Evolutionary conservation across 129 eudicot species (phyloP).

Genomic region (Rutidosis leptorrhynchoides): DNA sequence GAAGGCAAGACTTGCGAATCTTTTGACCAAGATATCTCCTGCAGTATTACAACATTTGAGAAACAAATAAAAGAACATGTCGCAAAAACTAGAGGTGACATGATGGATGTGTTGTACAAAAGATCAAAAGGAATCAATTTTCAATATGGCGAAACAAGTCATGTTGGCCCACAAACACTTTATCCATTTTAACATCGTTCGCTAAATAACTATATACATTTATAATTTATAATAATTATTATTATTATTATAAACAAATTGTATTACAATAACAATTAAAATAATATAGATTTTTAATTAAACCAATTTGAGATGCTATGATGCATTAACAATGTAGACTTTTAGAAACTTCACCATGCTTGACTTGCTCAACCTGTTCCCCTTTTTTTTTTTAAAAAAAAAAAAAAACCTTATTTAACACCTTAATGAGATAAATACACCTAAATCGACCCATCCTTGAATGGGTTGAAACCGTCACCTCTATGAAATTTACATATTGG

Average conservation of each 20-base stretch:
- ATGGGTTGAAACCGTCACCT: neutral
- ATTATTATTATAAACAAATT: neutral
- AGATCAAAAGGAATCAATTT: neutral
- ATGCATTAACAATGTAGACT: neutral
- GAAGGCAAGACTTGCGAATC: constrained; percentile 38
- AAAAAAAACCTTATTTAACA: neutral
- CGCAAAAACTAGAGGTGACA: neutral
- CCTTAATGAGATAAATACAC: constrained; percentile 2
- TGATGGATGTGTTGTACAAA: neutral
- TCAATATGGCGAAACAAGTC: neutral
- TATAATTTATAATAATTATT: no score
- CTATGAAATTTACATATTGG: neutral
- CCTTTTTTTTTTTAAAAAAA: no score
- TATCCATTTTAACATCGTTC: constrained; percentile 10
- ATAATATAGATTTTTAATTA: neutral
- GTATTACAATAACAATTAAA: neutral
- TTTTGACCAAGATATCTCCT: constrained; percentile 55
- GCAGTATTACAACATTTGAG: constrained; percentile 25
- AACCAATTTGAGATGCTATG: neutral
- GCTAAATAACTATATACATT: neutral
- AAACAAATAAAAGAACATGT: neutral
- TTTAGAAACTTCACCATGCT: neutral
- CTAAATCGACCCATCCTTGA: neutral
- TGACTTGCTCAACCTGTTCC: constrained; percentile 1
- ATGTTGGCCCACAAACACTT: neutral